These are phyloP conservation scores for Acanthamoeba lenticulata DNA, from an alignment of 208 protist genomes.

Conservation along the genomic window DNA sequence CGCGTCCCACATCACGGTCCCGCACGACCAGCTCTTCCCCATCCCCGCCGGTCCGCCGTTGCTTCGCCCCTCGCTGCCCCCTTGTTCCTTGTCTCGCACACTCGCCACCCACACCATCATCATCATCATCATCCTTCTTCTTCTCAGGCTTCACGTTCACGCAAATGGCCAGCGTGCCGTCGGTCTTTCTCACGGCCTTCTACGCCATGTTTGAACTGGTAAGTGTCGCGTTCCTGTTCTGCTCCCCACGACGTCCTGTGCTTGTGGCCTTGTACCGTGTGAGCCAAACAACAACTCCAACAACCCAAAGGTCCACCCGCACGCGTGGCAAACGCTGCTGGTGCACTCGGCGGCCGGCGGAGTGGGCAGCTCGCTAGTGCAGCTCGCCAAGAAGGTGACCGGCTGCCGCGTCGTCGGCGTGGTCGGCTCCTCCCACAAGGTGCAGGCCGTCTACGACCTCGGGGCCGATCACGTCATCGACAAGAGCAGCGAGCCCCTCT, in stretches of 20 bases:
- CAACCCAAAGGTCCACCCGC: neutral
- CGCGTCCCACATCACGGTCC: slow-evolving; percentile 7
- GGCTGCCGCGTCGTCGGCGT: slow-evolving; percentile 11
- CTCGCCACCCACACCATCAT: neutral
- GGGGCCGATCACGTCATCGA: slow-evolving; percentile 33
- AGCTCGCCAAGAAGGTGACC: slow-evolving; percentile 40
- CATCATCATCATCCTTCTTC: neutral
- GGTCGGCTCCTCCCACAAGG: slow-evolving; percentile 24
- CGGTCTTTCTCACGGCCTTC: slow-evolving; percentile 48
- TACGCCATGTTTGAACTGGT: slow-evolving; percentile 58
- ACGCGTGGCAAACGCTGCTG: neutral
- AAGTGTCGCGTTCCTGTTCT: too few species aligned
- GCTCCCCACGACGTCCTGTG: too few species aligned
- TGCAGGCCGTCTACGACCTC: neutral
- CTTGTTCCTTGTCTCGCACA: neutral
- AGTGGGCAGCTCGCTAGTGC: slow-evolving; percentile 32
- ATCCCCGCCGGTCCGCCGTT: neutral
- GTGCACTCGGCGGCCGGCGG: slow-evolving; percentile 24
- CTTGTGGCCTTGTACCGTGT: neutral
- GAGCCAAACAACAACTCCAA: neutral
- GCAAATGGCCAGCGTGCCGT: neutral
- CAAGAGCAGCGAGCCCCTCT: slow-evolving; percentile 29
- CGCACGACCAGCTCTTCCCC: slow-evolving; percentile 43
- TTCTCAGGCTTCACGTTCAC: neutral
- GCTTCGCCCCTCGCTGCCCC: neutral